Conservation (phyloP, 1,284 basidiomycete species). For the Pisolithus thermaeus region DNA sequence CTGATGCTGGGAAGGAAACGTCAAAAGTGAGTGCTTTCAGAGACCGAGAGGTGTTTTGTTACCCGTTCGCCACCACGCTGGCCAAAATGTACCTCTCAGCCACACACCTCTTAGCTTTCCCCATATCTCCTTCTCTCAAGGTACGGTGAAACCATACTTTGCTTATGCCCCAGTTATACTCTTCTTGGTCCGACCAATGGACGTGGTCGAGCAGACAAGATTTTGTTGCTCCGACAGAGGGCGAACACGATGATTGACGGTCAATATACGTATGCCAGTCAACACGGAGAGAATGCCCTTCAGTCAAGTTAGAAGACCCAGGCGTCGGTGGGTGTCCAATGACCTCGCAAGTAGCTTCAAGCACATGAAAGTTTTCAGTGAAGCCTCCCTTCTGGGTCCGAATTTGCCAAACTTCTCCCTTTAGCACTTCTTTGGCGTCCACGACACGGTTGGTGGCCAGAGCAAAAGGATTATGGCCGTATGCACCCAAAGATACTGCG, state of each 20-base stretch:
- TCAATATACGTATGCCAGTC: slow-evolving; percentile 63
- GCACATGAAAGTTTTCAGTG: slow-evolving; percentile 41
- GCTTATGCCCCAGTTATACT: slow-evolving; percentile 63
- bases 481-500: slow-evolving; percentile 44
- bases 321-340: slow-evolving; percentile 38
- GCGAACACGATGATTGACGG: slow-evolving; percentile 13
- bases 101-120: slow-evolving; percentile 38
- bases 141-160: slow-evolving; percentile 51
- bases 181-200: slow-evolving; percentile 61
- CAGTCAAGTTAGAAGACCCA: slow-evolving; percentile 1
- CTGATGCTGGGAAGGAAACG: slow-evolving; percentile 46
- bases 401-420: slow-evolving; percentile 55
- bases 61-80: slow-evolving; percentile 65
- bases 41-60: not conserved
- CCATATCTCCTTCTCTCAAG: slow-evolving; percentile 38
- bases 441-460: slow-evolving; percentile 35
- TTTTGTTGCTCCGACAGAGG: slow-evolving; percentile 3
- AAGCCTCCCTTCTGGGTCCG: slow-evolving; percentile 24
- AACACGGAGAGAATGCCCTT: slow-evolving; percentile 34
- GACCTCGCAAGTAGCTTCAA: slow-evolving; percentile 67
- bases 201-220: slow-evolving; percentile 31
- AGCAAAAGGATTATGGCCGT: slow-evolving; percentile 19
- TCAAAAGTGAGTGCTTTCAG: slow-evolving; percentile 3
- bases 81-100: slow-evolving; percentile 62
- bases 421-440: slow-evolving; percentile 46